Evolutionary conservation across 2,329 filamentous ascomycete species (phyloP), one percentile per base, ranked within the genome.

Genomic region (Clarireedia hainanense): DNA sequence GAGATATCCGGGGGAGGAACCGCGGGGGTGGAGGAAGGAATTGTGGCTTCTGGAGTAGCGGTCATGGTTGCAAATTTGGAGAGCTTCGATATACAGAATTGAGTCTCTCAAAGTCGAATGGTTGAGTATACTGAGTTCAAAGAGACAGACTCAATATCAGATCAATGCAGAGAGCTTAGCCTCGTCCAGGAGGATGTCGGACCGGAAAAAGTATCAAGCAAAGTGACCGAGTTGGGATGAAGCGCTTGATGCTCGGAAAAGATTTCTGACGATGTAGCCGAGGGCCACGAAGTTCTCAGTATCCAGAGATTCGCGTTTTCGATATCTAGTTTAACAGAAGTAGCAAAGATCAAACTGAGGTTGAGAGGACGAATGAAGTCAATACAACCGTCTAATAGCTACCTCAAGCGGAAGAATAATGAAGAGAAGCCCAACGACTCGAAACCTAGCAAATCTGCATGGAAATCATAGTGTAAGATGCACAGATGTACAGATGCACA

Each of bases 391-490:
- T 10, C 7, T 30, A 30, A 30, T 10, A 30, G 27, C 27, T 30
- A 30, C 10, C 10, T 30, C 27, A 39, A 78, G 81, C 59, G 42
- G 51, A 53, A 47, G 30, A 24, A 52, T n/a, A 36, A 43, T 27
- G 50, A 52, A 34, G 46, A 36, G 24, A 48, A 30, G 12, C 30
- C 46, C 12, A 26, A 26, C 6, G 20, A 2, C 17, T 40, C 37
- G 14, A 24, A 23, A 27, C 43, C 23, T 47, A 14, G n/a, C 43
- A 23, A 47, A n/a, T 27, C 23, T 17, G n/a, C 7, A 27, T 17
- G 17, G 3, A 47, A 14, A 9, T 7, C 24, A 17, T 10, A 14
- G n/a, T 27, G 37, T 10, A 20, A 30, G 27, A 30, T 10, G 27
- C 27, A 30, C 27, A 10, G 7, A 30, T 20, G 20, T 20, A 20